phyloP scores from a whole-genome alignment of 176 grass and related monocot genomes.

The Oryza officinalis region DNA sequence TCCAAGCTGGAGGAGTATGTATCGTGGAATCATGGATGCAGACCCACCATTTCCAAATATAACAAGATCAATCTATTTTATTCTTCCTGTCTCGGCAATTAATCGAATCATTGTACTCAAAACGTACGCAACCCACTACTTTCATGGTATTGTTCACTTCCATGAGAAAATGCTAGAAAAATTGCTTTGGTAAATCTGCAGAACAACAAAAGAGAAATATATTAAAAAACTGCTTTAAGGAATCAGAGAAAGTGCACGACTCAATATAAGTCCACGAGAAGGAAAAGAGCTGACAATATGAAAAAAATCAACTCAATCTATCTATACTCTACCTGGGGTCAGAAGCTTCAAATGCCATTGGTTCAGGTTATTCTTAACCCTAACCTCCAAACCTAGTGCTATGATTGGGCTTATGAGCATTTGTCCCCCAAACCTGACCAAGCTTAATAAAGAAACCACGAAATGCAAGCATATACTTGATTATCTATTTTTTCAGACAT shows the following conservation, averaged over 20 bases:
- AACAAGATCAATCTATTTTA: slow-evolving; percentile 20
- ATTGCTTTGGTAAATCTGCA: background rate
- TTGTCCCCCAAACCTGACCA: slow-evolving; percentile 19
- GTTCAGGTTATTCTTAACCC: slow-evolving; percentile 11
- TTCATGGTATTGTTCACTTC: background rate
- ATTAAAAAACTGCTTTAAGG: background rate
- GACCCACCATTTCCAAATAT: slow-evolving; percentile 1
- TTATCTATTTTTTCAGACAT: background rate
- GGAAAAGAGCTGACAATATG: background rate
- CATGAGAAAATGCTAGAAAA: background rate
- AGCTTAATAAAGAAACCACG: slow-evolving; percentile 30
- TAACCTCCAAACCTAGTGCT: background rate
- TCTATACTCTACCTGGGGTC: background rate
- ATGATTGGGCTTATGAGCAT: slow-evolving; percentile 40
- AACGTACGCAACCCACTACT: background rate
- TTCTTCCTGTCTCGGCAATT: slow-evolving; percentile 18
- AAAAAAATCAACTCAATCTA: background rate
- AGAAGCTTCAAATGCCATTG: slow-evolving; percentile 18
- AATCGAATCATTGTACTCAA: slow-evolving; percentile 25
- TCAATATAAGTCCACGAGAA: background rate
- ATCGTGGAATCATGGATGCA: slow-evolving; percentile 37
- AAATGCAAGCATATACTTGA: background rate
- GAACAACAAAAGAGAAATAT: background rate
- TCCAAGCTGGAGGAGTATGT: slow-evolving; percentile 23
- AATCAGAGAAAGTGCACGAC: background rate